These are phyloP conservation scores for Psilocybe sp. DNA, from an alignment of 768 basidiomycete species.

Conservation along the genomic window DNA sequence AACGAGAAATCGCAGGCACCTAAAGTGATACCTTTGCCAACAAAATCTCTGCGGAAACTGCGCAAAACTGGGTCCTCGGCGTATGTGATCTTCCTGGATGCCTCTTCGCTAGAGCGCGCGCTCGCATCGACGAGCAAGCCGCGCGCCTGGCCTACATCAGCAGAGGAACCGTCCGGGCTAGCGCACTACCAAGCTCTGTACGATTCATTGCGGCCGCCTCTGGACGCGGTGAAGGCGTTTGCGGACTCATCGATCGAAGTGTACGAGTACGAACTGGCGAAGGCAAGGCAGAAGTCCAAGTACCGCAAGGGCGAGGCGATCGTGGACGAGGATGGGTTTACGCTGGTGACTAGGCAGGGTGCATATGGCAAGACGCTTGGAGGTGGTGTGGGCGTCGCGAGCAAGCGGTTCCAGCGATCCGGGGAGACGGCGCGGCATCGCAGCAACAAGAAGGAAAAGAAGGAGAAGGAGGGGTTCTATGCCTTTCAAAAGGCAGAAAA, in stretches of 20 bases:
- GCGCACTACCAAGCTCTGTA: constrained; percentile 69
- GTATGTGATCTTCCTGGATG: constrained; percentile 70
- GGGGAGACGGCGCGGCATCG: constrained; percentile 44
- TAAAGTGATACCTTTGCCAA: constrained; percentile 60
- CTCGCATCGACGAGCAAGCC: constrained; percentile 52
- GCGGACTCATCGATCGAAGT: constrained; percentile 76
- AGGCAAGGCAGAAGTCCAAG: constrained; percentile 57
- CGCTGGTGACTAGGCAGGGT: constrained; percentile 89
- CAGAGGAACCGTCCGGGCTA: constrained; percentile 64
- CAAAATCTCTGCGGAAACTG: constrained; percentile 47
- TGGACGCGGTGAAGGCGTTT: constrained; percentile 71
- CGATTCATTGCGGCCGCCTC: constrained; percentile 66
- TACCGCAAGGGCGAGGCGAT: constrained; percentile 84
- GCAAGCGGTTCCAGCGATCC: constrained; percentile 65
- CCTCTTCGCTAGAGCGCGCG: constrained; percentile 67
- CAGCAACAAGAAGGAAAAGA: constrained; percentile 53
- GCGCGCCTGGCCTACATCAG: constrained; percentile 59
- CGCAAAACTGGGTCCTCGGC: constrained; percentile 65
- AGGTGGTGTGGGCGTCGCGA: constrained; percentile 64
- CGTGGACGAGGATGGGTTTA: constrained; percentile 94
- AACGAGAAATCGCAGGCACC: constrained; percentile 40
- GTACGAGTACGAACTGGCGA: constrained; percentile 72
- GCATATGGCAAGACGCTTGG: constrained; percentile 87
- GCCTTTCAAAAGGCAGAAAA: constrained; percentile 89
- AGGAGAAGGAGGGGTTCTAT: constrained; percentile 80